phyloP scores from a whole-genome alignment of 208 protist species.

The Vickermania spadyakhi region DNA sequence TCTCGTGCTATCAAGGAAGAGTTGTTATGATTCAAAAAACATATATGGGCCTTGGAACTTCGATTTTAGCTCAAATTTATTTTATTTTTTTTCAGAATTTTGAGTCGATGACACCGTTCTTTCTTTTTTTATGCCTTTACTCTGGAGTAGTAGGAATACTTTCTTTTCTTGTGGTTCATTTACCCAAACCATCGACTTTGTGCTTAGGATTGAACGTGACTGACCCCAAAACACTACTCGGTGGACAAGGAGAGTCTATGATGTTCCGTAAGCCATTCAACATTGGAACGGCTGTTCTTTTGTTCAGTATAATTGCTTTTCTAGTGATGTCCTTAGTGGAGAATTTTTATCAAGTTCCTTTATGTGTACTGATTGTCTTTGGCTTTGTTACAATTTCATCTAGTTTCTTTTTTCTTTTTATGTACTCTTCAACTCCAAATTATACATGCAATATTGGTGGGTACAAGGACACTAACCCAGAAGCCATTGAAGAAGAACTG shows the following conservation, averaged over 20 bases:
- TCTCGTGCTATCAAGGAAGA: conserved; percentile 65
- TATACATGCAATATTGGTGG: conserved; percentile 44
- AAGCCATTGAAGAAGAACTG: too few species aligned
- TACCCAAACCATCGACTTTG: conserved; percentile 33
- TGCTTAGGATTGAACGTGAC: conserved; percentile 62
- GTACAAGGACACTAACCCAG: too few species aligned
- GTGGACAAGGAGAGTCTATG: conserved; percentile 36
- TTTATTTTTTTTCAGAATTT: conserved; percentile 54
- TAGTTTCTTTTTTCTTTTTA: conserved; percentile 32
- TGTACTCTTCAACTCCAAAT: conserved; percentile 58
- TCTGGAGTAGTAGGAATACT: conserved; percentile 41
- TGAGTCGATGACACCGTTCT: conserved; percentile 43
- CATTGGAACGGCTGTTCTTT: conserved; percentile 41
- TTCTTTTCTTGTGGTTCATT: conserved; percentile 29
- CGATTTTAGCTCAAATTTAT: conserved; percentile 63
- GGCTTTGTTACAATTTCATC: conserved; percentile 39
- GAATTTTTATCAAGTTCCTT: conserved; percentile 27
- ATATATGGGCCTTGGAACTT: conserved; percentile 78
- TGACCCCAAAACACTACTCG: conserved; percentile 22
- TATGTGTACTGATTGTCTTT: conserved; percentile 18
- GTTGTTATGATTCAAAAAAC: conserved; percentile 82
- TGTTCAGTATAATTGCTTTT: conserved; percentile 30
- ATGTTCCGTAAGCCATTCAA: conserved; percentile 58
- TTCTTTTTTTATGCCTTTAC: conserved; percentile 49
- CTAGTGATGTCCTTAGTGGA: conserved; percentile 38